A percentile compares a stretch with the other conserved stretches of the same genome.
Evolutionary conservation across 164 flowering plant genomes (phyloP).

Genomic region (Cinnamomum chago): DNA sequence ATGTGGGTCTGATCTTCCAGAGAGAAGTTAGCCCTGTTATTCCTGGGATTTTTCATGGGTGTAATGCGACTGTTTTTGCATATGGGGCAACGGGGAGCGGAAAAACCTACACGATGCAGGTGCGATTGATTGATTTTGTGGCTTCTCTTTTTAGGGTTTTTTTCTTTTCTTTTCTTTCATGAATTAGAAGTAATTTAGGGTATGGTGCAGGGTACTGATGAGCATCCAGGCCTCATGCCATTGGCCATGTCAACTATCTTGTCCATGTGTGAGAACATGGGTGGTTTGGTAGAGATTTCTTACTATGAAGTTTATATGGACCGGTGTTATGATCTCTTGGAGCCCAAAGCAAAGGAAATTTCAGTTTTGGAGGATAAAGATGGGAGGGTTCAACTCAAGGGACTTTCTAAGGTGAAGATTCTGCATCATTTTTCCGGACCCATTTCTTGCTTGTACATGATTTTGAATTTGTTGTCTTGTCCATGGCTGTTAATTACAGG

Average conservation of each 20-base stretch:
- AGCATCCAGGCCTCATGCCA: slow-evolving; percentile 73
- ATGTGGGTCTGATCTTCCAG: slow-evolving; percentile 48
- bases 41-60: slow-evolving; percentile 63
- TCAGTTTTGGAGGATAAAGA: slow-evolving; percentile 69
- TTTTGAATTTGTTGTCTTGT: background rate
- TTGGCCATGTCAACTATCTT: slow-evolving; percentile 65
- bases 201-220: slow-evolving; percentile 63
- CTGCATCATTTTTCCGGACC: background rate
- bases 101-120: slow-evolving; percentile 97
- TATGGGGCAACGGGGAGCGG: slow-evolving; percentile 99
- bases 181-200: background rate
- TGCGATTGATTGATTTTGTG: slow-evolving; percentile 12
- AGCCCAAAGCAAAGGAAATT: slow-evolving; percentile 60
- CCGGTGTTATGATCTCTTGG: slow-evolving; percentile 80
- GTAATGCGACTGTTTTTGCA: slow-evolving; percentile 83
- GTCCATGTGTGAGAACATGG: slow-evolving; percentile 44
- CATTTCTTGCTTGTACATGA: background rate
- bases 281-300: slow-evolving; percentile 57
- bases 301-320: slow-evolving; percentile 92
- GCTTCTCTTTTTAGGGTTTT: background rate
- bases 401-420: slow-evolving; percentile 46
- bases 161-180: background rate
- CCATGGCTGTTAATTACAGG: slow-evolving; percentile 10
- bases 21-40: slow-evolving; percentile 77
- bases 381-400: slow-evolving; percentile 74